A percentile compares a stretch with the other conserved stretches of the same genome.
Conservation (phyloP, 177 flowering plant genomes). For the Vitis hybrid region DNA sequence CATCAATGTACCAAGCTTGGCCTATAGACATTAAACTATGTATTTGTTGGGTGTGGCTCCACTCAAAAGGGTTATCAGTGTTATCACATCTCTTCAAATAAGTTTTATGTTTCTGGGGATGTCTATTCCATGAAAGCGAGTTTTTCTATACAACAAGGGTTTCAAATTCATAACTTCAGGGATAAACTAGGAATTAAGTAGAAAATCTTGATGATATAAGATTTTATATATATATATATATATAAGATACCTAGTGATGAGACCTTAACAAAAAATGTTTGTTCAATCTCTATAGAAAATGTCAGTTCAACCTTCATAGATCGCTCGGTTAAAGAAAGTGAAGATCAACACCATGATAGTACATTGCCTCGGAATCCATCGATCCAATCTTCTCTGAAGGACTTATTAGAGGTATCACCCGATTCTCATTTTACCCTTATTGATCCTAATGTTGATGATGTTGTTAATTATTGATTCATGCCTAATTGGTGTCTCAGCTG, state of each 20-base stretch:
- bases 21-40: too few species aligned
- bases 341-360: not conserved
- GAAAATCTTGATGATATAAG: not conserved
- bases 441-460: too few species aligned
- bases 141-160: not conserved
- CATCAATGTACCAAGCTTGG: not conserved
- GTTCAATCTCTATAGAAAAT: too few species aligned
- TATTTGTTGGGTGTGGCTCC: too few species aligned
- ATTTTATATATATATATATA: not conserved
- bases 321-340: too few species aligned
- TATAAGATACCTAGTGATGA: too few species aligned
- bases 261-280: too few species aligned
- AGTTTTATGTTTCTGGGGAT: not conserved
- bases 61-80: too few species aligned
- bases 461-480: too few species aligned
- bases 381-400: not conserved
- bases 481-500: too few species aligned
- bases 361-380: not conserved
- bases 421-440: not conserved
- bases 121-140: not conserved
- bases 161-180: not conserved
- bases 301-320: too few species aligned
- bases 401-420: constrained; percentile 1
- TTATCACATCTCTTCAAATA: too few species aligned
- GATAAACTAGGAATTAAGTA: not conserved